Evolutionary conservation across 129 eudicot genomes (phyloP).

Genomic region (Apium graveolens): DNA sequence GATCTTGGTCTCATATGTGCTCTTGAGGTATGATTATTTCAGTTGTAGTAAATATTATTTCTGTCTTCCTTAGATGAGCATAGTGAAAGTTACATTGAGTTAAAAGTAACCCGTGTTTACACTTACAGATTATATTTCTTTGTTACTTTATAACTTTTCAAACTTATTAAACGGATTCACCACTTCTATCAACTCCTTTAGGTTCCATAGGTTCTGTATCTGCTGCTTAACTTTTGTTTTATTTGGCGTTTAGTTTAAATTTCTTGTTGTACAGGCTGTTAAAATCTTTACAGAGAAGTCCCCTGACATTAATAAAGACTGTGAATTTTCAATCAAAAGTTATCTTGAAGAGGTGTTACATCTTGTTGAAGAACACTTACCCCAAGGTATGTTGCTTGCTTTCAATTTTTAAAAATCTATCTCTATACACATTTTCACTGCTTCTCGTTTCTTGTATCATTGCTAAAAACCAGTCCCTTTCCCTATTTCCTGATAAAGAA

Average conservation of each 20-base stretch:
- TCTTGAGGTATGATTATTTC: slow-evolving; percentile 47
- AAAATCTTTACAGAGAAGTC: slow-evolving; percentile 43
- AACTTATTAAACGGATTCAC: background rate
- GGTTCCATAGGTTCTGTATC: background rate
- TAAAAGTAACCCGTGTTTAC: background rate
- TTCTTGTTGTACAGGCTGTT: slow-evolving; percentile 44
- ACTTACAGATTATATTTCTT: background rate
- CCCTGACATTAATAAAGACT: slow-evolving; percentile 32
- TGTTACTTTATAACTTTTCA: background rate
- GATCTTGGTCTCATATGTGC: slow-evolving; percentile 72
- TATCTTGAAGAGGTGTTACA: slow-evolving; percentile 47
- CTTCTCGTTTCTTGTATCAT: background rate
- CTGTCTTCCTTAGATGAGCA: background rate
- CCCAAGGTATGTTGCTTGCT: slow-evolving; percentile 38
- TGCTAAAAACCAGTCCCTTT: background rate
- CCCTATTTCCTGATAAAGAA: background rate
- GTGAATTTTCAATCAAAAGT: slow-evolving; percentile 25
- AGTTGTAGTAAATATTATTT: no score
- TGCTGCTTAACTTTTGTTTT: background rate
- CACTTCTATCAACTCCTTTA: background rate
- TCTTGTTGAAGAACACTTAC: slow-evolving; percentile 29
- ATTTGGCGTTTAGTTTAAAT: background rate
- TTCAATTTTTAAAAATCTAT: background rate
- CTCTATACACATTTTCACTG: background rate
- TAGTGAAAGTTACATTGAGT: background rate